Percentiles rank a stretch among this genome's conserved stretches.
Conservation (phyloP, 1,284 basidiomycete genomes). For the Xerocomus amazonicus region DNA sequence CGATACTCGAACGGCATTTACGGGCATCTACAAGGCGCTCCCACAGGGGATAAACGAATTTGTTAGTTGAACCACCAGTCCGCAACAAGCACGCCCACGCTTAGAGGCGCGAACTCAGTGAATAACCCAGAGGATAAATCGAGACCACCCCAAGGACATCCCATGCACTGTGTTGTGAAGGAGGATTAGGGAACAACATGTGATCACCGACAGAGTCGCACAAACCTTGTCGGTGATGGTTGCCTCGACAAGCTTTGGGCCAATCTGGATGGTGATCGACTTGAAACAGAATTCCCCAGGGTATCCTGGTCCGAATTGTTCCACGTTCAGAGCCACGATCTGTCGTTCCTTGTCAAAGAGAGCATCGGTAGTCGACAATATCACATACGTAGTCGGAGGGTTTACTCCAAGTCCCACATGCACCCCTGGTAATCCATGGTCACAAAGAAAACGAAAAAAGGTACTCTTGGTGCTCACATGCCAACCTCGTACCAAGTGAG, state of each 20-base stretch:
- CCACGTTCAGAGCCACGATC: slow-evolving; percentile 44
- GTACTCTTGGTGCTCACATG: slow-evolving; percentile 39
- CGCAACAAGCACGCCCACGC: slow-evolving; percentile 52
- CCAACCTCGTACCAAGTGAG: slow-evolving; percentile 56
- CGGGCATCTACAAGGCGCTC: no score
- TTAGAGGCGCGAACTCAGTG: slow-evolving; percentile 45
- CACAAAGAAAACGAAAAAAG: not conserved
- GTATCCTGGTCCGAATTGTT: slow-evolving; percentile 56
- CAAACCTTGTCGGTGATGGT: slow-evolving; percentile 63
- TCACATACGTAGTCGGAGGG: slow-evolving; percentile 49
- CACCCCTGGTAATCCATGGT: slow-evolving; percentile 38
- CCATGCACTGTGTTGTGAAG: slow-evolving; percentile 51
- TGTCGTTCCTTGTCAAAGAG: slow-evolving; percentile 19
- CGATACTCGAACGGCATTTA: not conserved
- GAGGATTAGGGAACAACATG: slow-evolving; percentile 1
- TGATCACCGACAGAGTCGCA: slow-evolving; percentile 1
- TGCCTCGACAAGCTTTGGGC: slow-evolving; percentile 47
- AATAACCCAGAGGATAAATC: slow-evolving; percentile 83
- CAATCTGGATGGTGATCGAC: slow-evolving; percentile 61
- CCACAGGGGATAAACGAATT: not conserved
- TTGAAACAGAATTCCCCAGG: slow-evolving; percentile 61
- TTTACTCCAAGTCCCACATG: slow-evolving; percentile 49
- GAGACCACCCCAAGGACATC: slow-evolving; percentile 69
- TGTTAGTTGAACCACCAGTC: slow-evolving; percentile 44
- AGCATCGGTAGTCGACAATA: not conserved